phyloP scores from a whole-genome alignment of 352 stramenopile genomes.

The Saprolegnia diclina region DNA sequence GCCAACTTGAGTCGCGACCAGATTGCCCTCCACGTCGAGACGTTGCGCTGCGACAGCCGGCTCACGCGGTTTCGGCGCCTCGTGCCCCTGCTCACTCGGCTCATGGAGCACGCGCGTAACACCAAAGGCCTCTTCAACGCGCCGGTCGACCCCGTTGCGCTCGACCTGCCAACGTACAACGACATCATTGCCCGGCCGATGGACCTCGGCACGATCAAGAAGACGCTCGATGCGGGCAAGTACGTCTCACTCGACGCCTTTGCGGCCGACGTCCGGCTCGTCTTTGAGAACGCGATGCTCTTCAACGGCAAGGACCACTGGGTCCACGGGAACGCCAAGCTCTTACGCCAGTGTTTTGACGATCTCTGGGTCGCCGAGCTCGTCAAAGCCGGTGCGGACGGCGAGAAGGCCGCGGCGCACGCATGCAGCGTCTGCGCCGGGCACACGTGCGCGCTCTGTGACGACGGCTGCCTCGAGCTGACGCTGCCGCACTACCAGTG shows the following conservation, averaged over 20 bases:
- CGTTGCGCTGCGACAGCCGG: slow-evolving; percentile 39
- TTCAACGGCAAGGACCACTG: slow-evolving; percentile 80
- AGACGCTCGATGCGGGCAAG: slow-evolving; percentile 62
- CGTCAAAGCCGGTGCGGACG: slow-evolving; percentile 42
- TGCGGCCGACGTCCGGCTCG: slow-evolving; percentile 65
- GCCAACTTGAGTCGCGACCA: slow-evolving; percentile 12
- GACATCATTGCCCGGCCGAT: slow-evolving; percentile 76
- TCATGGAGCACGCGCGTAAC: slow-evolving; percentile 73
- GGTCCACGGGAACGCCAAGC: slow-evolving; percentile 61
- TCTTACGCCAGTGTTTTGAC: slow-evolving; percentile 65
- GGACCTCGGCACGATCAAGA: slow-evolving; percentile 87
- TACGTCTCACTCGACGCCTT: slow-evolving; percentile 86
- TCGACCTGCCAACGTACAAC: slow-evolving; percentile 67
- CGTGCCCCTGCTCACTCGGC: slow-evolving; percentile 54
- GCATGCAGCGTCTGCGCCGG: slow-evolving; percentile 56
- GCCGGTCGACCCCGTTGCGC: slow-evolving; percentile 61
- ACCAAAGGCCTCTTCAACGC: slow-evolving; percentile 64
- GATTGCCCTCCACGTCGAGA: slow-evolving; percentile 17
- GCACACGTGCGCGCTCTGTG: slow-evolving; percentile 64
- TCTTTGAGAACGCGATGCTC: slow-evolving; percentile 87
- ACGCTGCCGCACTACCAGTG: slow-evolving; percentile 63
- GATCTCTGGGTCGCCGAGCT: slow-evolving; percentile 41
- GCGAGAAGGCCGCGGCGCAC: slow-evolving; percentile 36
- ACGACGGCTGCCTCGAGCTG: slow-evolving; percentile 62
- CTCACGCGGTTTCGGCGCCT: slow-evolving; percentile 62